Percentiles rank a stretch among this genome's conserved stretches.
These are phyloP conservation scores for Blepharisma undulans DNA, from an alignment of 169 alveolate genomes.

Conservation along the genomic window DNA sequence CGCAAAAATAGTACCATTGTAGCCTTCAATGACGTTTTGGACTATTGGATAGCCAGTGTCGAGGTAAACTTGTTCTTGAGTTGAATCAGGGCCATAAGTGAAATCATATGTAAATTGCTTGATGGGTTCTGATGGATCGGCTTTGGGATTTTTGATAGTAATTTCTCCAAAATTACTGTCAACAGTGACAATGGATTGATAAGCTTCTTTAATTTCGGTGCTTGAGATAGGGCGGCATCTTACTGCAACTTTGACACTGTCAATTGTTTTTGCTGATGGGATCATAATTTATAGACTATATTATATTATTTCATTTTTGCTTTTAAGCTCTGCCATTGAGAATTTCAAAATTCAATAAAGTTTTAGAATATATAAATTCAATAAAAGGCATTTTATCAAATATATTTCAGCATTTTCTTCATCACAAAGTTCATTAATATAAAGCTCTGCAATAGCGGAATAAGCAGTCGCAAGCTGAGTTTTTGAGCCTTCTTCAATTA, in stretches of 20 bases:
- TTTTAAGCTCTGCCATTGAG: no score
- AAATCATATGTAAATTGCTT: slow-evolving; percentile 33
- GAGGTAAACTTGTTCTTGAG: slow-evolving; percentile 83
- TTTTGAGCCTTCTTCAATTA: not conserved
- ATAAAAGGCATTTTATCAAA: no score
- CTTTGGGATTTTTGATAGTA: not conserved
- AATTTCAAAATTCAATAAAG: no score
- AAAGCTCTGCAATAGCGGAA: slow-evolving; percentile 60
- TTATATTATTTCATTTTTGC: no score
- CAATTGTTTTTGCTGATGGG: not conserved
- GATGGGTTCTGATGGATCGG: slow-evolving; percentile 9
- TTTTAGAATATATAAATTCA: no score
- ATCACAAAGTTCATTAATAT: slow-evolving; percentile 66
- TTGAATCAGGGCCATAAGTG: slow-evolving; percentile 6
- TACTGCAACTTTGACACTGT: slow-evolving; percentile 66
- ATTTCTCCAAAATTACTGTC: slow-evolving; percentile 40
- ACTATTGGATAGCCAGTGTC: slow-evolving; percentile 90
- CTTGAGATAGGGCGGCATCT: slow-evolving; percentile 84
- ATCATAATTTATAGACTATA: no score
- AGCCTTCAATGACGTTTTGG: slow-evolving; percentile 92
- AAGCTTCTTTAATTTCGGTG: slow-evolving; percentile 72
- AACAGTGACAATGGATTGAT: slow-evolving; percentile 64
- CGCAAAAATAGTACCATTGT: slow-evolving; percentile 78
- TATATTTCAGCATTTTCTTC: slow-evolving; percentile 60
- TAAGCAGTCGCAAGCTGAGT: slow-evolving; percentile 53